These are phyloP conservation scores for Wallacemonas sp. DNA, from an alignment of 208 protist species.

Conservation along the genomic window DNA sequence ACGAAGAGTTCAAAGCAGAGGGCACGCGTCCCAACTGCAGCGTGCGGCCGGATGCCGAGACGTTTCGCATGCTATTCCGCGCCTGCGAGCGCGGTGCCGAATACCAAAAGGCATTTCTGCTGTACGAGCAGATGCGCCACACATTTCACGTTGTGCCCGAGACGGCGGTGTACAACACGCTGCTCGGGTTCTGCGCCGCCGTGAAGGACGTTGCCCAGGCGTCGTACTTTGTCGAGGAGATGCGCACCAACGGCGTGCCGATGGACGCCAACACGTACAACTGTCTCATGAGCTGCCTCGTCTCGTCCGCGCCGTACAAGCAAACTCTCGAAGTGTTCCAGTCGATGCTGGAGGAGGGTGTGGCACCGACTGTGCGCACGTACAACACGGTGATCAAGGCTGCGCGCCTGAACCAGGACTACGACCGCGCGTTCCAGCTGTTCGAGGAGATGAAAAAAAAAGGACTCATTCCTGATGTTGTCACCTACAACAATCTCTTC, in stretches of 20 bases:
- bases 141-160: constrained; percentile 77
- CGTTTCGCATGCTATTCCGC: constrained; percentile 82
- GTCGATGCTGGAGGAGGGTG: constrained; percentile 52
- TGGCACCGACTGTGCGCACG: constrained; percentile 73
- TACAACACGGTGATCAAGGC: constrained; percentile 91
- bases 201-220: constrained; percentile 87
- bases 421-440: constrained; percentile 87
- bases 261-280: constrained; percentile 92
- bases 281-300: constrained; percentile 89
- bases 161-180: constrained; percentile 81
- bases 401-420: constrained; percentile 71
- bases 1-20: constrained; percentile 86
- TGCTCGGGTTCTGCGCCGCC: constrained; percentile 90
- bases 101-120: constrained; percentile 80
- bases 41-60: constrained; percentile 76
- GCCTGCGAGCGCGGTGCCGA: constrained; percentile 83
- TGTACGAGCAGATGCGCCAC: constrained; percentile 87
- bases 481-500: constrained; percentile 92
- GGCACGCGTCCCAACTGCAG: constrained; percentile 56
- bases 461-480: constrained; percentile 80
- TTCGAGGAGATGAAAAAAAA: constrained; percentile 92
- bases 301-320: constrained; percentile 78
- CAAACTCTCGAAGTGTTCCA: constrained; percentile 81
- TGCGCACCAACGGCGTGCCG: constrained; percentile 69
- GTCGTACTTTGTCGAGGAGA: constrained; percentile 88